A percentile compares a stretch with the other conserved stretches of the same genome.
These are phyloP conservation scores for cucumber (Cucumis sativus) DNA, from an alignment of 306 rosid species.

Conservation along the genomic window Cucumber_9930_V3 NC_026655.2:9774001-9774500, in stretches of 20 bases:
- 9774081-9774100: no score
- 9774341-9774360: constrained; percentile 27
- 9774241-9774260: no score
- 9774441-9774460: background rate
- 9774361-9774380: constrained; percentile 89
- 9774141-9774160: background rate
- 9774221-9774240: no score
- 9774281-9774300: background rate
- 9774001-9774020: background rate
- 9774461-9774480: background rate
- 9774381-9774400: constrained; percentile 61
- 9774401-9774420: constrained; percentile 19
- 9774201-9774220: background rate
- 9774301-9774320: background rate
- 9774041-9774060: background rate
- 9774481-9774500: background rate
- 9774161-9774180: background rate
- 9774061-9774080: background rate
- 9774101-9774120: background rate
- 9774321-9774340: background rate
- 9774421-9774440: constrained; percentile 60
- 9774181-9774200: background rate
- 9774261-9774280: no score
- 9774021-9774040: background rate
- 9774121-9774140: background rate